Evolutionary conservation across 768 basidiomycete genomes (phyloP), one percentile per base, ranked within the genome.

Genomic region (Podaxis sp.): DNA sequence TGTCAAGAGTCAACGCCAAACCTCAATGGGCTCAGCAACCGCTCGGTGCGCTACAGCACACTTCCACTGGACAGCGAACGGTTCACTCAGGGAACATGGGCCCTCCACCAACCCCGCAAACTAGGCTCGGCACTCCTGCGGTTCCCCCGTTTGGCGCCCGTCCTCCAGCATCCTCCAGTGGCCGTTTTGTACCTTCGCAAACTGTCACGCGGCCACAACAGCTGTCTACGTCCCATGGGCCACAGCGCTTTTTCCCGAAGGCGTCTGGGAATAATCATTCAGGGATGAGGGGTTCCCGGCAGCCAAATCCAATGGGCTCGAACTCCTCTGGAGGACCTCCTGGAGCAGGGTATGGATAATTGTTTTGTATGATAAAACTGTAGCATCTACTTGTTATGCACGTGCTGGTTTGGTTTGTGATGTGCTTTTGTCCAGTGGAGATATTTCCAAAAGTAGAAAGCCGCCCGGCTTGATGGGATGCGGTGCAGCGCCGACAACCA

Each of bases 31-130:
- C 52, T n/a, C 65, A n/a, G 46, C 63, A 39, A 28, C 52, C 33
- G 30, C 38, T 52, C 51, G n/a, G 30, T 28, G 55, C 63, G 65
- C 52, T 24, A 9, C 61, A 22, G 2, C 54, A 51, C 67, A 64
- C 53, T 61, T 22, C 60, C 22, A 24, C 64, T 36, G 64, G 53
- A 46, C 66, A 66, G 54, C 68, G 64, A 67, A 67, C 22, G 62
- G 69, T 67, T 63, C 72, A 68, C 55, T 71, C 65, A 51, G 72
- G 61, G 39, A 68, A 63, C 57, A 86, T 87, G 84, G 82, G 79
- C 19, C 85, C 85, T 4, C 85, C 84, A 1, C 78, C 81, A 12
- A 80, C 81, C 19, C 86, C 84, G 40, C 81, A 77, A 63, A 71
- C 39, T 11, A 76, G 65, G 57, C 75, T 67, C 74, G 71, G 22